Base-by-base conservation (phyloP, 73 alveolate genomes). In the Halteria grandinella region DNA sequence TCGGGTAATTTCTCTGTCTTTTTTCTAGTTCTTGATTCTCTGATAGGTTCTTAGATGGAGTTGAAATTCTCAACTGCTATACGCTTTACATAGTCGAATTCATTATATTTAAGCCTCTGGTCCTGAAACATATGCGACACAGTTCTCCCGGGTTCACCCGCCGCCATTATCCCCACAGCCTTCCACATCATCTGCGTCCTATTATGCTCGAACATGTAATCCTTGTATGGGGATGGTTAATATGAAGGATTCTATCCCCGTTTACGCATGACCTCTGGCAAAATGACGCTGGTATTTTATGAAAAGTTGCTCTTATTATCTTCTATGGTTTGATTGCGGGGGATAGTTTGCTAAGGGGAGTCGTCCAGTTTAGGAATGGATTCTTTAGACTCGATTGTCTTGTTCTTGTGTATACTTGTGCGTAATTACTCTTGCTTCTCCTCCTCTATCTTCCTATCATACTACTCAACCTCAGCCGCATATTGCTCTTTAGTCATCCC, bases 41-140 rank as follows among this genome's bases (percentile, higher is more conserved):
- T 11, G 48, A 17, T 53, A 25, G 6, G 4, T n/a, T 25, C 6
- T 10, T 25, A 18, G 37, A n/a, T 6, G 10, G 14, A 57, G 7
- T 50, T 31, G 37, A 34, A 15, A 4, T n/a, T n/a, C 15, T 14
- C 15, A 15, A 57, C 20, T 25, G 77, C 11, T 2, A 60, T 4
- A 1, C 58, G 15, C 29, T 39, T 60, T 2, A 60, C 77, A 37
- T 60, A 60, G 11, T 60, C 77, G 34, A 60, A 60, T 37, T 60
- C 77, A 60, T 60, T 36, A 21, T 60, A 60, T 37, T 31, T 5
- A 5, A 60, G 58, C 50, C n/a, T n/a, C n/a, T n/a, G n/a, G n/a
- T n/a, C n/a, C n/a, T n/a, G n/a, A n/a, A n/a, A n/a, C n/a, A n/a
- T n/a, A n/a, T n/a, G n/a, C n/a, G n/a, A n/a, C n/a, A n/a, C n/a